A percentile compares a stretch with the other conserved stretches of the same genome.
phyloP scores from a whole-genome alignment of 2,329 filamentous ascomycete genomes.

The Diaporthe citriasiana region DNA sequence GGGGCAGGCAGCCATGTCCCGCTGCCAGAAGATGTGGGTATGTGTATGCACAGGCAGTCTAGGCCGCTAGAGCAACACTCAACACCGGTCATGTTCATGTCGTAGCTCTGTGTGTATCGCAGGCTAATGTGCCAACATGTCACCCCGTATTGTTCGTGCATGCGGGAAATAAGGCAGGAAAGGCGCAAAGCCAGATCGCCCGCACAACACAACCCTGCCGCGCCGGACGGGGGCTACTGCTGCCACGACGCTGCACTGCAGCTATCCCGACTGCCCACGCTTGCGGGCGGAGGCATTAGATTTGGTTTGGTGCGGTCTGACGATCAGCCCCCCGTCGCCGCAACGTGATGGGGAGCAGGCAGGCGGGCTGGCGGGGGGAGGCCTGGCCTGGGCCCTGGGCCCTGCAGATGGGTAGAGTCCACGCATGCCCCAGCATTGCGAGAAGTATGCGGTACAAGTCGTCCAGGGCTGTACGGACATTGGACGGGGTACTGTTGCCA shows the following conservation, averaged over 20 bases:
- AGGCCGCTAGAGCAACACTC: conserved; percentile 12
- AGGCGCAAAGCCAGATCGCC: conserved; percentile 45
- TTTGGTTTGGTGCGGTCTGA: conserved; percentile 38
- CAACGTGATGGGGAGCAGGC: conserved; percentile 33
- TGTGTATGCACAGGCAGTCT: conserved; percentile 13
- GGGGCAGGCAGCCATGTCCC: neutral
- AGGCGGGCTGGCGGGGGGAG: conserved; percentile 2
- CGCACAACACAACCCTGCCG: conserved; percentile 41
- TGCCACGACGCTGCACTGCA: conserved; percentile 43
- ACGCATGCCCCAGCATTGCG: conserved; percentile 36
- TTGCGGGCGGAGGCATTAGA: conserved; percentile 37
- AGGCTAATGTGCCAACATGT: conserved; percentile 38
- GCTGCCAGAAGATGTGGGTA: conserved; percentile 5
- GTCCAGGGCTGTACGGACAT: conserved; percentile 27
- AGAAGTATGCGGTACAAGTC: conserved; percentile 36
- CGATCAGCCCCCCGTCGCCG: conserved; percentile 41
- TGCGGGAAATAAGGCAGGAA: conserved; percentile 41
- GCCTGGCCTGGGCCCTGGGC: conserved; percentile 33
- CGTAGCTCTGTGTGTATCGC: conserved; percentile 14
- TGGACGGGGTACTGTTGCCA: conserved; percentile 17
- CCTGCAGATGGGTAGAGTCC: conserved; percentile 39
- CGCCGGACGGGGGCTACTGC: conserved; percentile 40
- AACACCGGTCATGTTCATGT: conserved; percentile 29
- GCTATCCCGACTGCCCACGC: conserved; percentile 40
- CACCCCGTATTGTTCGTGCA: conserved; percentile 25